Evolutionary conservation across 805 yeast genomes (phyloP).

Genomic region (Scheffersomyces spartinae): DNA sequence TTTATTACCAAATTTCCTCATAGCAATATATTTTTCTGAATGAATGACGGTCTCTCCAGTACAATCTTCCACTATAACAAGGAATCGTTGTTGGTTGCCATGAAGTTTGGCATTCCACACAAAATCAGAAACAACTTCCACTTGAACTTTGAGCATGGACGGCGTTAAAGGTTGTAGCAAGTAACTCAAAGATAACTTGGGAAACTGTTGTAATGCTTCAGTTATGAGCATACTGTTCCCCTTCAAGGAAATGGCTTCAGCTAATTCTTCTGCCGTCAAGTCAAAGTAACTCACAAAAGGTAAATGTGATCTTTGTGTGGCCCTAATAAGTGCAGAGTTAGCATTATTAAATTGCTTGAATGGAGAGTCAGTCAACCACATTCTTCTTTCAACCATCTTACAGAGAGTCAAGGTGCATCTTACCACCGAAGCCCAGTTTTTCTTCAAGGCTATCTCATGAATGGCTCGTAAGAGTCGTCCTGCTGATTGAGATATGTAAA

Average conservation of each 20-base stretch:
- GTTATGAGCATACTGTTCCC: conserved; percentile 49
- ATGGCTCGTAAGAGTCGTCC: conserved; percentile 81
- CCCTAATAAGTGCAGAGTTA: conserved; percentile 57
- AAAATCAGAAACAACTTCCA: conserved; percentile 66
- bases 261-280: conserved; percentile 61
- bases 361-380: conserved; percentile 83
- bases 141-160: conserved; percentile 49
- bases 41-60: conserved; percentile 70
- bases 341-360: conserved; percentile 71
- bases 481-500: conserved; percentile 86
- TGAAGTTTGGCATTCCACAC: conserved; percentile 62
- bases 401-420: conserved; percentile 50
- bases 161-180: conserved; percentile 71
- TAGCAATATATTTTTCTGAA: conserved; percentile 41
- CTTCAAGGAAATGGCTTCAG: conserved; percentile 68
- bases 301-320: conserved; percentile 67
- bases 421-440: conserved; percentile 61
- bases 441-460: conserved; percentile 60
- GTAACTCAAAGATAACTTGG: conserved; percentile 48
- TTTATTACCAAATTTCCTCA: conserved; percentile 35
- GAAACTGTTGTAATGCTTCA: conserved; percentile 60
- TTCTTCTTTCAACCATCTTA: conserved; percentile 66
- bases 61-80: conserved; percentile 68
- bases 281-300: conserved; percentile 76
- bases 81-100: conserved; percentile 53